Evolutionary conservation across 2,329 filamentous ascomycete genomes (phyloP), one percentile per base, ranked within the genome.

Genomic region (Purpureocillium lavendulum): DNA sequence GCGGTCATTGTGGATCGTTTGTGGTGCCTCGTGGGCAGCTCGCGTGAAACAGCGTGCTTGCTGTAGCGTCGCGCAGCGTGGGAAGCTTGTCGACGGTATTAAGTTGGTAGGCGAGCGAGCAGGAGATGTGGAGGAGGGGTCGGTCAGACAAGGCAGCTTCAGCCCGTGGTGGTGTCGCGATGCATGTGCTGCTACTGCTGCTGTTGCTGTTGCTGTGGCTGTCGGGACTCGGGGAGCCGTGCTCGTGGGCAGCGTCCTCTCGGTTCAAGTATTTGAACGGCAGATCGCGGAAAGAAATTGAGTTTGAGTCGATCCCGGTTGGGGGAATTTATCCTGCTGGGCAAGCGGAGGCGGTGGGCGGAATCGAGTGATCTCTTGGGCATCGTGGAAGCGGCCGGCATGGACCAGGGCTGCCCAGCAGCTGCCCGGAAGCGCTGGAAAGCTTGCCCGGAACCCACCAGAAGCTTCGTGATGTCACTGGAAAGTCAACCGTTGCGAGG

Each of bases 1-100:
- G 80, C 76, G 63, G 75, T 77, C 84, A 88, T 87, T 50, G 50
- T 77, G 58, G 36, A 40, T 30, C 15, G 14, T 33, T 29, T 15
- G 18, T 17, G 36, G 21, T 26, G 21, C 17, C 14, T 15, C 6
- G 14, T 9, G 10, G 16, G 38, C 31, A 34, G 15, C 18, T 21
- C 14, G 15, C 14, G 10, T 21, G 21, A 8, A 26, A 36, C 14
- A 15, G 10, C 15, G 7, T 15, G 10, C 29, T 33, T 26, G 5
- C 6, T 26, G 21, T 26, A n/a, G n/a, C n/a, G 21, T 26, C 21
- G 21, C 10, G 21, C 14, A 17, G 18, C 11, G 14, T 8, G 33
- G 11, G 33, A 35, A 21, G 33, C 33, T 17, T 14, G 6, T 32
- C 30, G 15, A 32, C 6, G 12, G 5, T 32, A 32, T 32, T 32